These are phyloP conservation scores for Podaxis sp. DNA, from an alignment of 768 basidiomycete species.

Conservation along the genomic window DNA sequence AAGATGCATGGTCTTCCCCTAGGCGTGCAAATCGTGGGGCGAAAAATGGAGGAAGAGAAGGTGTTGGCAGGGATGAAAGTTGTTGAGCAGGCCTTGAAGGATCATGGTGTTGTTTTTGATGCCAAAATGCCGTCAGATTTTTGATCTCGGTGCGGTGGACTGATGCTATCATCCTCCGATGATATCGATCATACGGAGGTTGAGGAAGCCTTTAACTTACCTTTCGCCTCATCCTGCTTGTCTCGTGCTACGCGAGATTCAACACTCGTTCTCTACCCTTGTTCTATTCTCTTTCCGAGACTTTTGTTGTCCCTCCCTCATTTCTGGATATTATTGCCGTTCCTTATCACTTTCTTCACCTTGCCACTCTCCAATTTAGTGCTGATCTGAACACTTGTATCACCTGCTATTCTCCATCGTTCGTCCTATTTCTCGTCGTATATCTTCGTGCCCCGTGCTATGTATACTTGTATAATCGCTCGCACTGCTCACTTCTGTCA, in stretches of 20 bases:
- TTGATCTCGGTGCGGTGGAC: not conserved
- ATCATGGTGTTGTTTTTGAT: not conserved
- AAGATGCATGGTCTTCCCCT: constrained; percentile 67
- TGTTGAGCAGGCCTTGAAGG: constrained; percentile 31
- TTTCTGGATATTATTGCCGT: not conserved
- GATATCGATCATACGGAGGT: not conserved
- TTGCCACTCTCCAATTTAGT: not conserved
- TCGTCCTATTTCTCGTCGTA: no score
- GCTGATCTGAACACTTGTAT: not conserved
- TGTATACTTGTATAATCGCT: not conserved
- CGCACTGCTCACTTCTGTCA: not conserved
- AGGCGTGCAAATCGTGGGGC: constrained; percentile 61
- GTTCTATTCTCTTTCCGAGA: not conserved
- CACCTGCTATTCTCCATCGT: not conserved
- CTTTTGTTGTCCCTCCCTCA: not conserved
- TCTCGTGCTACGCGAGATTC: not conserved
- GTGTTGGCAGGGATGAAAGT: constrained; percentile 68
- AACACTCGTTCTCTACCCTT: not conserved
- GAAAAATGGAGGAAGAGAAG: constrained; percentile 67
- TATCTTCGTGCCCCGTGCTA: no score
- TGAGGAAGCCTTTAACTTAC: not conserved
- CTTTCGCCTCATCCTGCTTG: not conserved
- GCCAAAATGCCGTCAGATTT: not conserved
- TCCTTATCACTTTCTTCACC: not conserved
- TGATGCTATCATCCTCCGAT: not conserved